phyloP scores from a whole-genome alignment of 768 basidiomycete genomes.

The Amanita fuliginea region DNA sequence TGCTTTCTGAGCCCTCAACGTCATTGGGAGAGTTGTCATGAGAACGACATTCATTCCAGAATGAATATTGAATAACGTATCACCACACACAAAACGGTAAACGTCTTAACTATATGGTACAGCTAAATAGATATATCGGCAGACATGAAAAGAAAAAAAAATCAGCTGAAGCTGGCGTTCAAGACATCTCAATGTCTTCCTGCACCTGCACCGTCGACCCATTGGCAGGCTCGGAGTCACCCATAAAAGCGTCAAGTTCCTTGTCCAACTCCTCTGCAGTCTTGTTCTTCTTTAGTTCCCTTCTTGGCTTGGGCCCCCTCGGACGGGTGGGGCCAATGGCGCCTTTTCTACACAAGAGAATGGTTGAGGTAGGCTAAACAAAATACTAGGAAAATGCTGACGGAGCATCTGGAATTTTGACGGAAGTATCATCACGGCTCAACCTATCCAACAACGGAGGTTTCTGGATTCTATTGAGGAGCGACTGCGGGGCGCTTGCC shows the following conservation, averaged over 20 bases:
- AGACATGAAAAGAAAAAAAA: background rate
- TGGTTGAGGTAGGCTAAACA: background rate
- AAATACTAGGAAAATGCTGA: slow-evolving; percentile 15
- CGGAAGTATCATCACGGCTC: slow-evolving; percentile 30
- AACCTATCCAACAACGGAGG: slow-evolving; percentile 60
- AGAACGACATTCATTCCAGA: background rate
- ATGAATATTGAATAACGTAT: background rate
- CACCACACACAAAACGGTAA: too few species aligned
- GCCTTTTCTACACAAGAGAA: slow-evolving; percentile 17
- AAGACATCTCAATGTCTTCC: slow-evolving; percentile 47
- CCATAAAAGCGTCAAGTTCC: slow-evolving; percentile 84
- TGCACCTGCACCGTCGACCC: slow-evolving; percentile 5
- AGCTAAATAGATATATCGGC: slow-evolving; percentile 4
- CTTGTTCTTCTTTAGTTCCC: slow-evolving; percentile 41
- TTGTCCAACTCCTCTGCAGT: slow-evolving; percentile 79
- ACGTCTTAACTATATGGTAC: background rate
- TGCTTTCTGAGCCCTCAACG: slow-evolving; percentile 39
- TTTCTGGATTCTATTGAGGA: slow-evolving; percentile 69
- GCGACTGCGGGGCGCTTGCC: slow-evolving; percentile 43
- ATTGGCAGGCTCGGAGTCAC: slow-evolving; percentile 31
- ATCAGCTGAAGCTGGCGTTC: background rate
- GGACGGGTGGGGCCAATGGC: slow-evolving; percentile 38
- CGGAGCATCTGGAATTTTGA: slow-evolving; percentile 25
- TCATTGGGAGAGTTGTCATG: slow-evolving; percentile 4
- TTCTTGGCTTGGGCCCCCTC: slow-evolving; percentile 22